Base-by-base conservation (phyloP, 1,139 yeast genomes). In the Debaryomyces sp. region DNA sequence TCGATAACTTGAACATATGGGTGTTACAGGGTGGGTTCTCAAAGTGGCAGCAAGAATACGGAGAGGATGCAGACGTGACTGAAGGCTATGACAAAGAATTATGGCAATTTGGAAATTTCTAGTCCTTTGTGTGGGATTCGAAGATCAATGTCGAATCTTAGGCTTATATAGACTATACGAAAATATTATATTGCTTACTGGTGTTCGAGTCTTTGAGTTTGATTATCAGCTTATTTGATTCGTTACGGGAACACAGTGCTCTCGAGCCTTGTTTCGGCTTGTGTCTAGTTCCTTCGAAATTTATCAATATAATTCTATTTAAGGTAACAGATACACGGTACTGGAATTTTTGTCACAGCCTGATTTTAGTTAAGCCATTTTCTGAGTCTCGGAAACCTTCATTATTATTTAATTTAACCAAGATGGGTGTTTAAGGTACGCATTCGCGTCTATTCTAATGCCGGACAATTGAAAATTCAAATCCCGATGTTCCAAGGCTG, bases 21-120 rank as follows among this genome's bases (percentile, higher is more conserved):
- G 85, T 92, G 1, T 71, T 92, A 38, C 70, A 79, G 50, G 97
- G 97, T 6, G 98, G 99, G 0, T 94, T 94, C 65, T 80, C 80
- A 36, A 77, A 77, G 48, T 94, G 98, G 98, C 96, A 89, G 54
- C 74, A 77, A 44, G 62, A 70, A 24, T 92, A 85, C 61, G 96
- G 96, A 1, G 75, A 71, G 6, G 96, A 91, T 60, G 55, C 62
- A 0, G 58, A 64, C 1, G 84, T 88, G 13, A 90, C 97, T 0
- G 95, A 85, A 55, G 87, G 65, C n/a, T 87, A 80, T 55, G 74
- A 73, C 36, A 72, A 73, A 41, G 85, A 78, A 44, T 53, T 85
- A 3, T 87, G 92, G 91, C 68, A 68, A 47, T 45, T 26, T 17
- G 45, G 45, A 21, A 40, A 18, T 18, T 41, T 29, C 8, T 41